A percentile compares a stretch with the other conserved stretches of the same genome.
Evolutionary conservation across 495 filamentous ascomycete genomes (phyloP).

Genomic region (Lasiosphaeria miniovina): DNA sequence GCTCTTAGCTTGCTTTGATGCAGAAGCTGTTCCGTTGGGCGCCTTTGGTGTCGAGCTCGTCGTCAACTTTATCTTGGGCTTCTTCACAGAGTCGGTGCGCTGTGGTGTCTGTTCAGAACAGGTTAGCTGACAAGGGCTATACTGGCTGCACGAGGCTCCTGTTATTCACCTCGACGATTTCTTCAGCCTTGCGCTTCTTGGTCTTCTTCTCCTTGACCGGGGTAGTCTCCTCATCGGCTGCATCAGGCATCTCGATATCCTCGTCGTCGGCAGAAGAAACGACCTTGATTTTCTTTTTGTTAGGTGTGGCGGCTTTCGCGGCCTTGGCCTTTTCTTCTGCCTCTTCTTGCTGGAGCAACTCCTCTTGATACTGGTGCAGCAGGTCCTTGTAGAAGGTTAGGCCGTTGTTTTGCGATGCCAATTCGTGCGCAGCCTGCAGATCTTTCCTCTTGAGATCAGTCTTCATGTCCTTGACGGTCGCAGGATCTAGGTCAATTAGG

Average conservation of each 20-base stretch:
- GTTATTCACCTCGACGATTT: slow-evolving; percentile 61
- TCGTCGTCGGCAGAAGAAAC: slow-evolving; percentile 47
- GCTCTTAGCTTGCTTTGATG: slow-evolving; percentile 49
- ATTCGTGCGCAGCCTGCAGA: slow-evolving; percentile 66
- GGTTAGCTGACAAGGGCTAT: slow-evolving; percentile 28
- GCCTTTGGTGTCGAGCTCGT: slow-evolving; percentile 51
- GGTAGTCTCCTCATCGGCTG: slow-evolving; percentile 36
- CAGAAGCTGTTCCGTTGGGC: slow-evolving; percentile 45
- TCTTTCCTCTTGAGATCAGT: slow-evolving; percentile 72
- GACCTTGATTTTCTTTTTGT: slow-evolving; percentile 53
- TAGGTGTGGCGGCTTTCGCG: slow-evolving; percentile 59
- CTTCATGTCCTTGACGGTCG: slow-evolving; percentile 59
- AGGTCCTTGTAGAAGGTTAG: slow-evolving; percentile 75
- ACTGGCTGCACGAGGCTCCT: slow-evolving; percentile 2
- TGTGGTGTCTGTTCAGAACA: slow-evolving; percentile 49
- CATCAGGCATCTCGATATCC: slow-evolving; percentile 55
- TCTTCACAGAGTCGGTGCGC: slow-evolving; percentile 66
- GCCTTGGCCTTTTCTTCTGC: slow-evolving; percentile 56
- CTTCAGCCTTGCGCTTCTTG: slow-evolving; percentile 72
- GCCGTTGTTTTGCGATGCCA: slow-evolving; percentile 69
- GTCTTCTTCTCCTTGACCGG: slow-evolving; percentile 55
- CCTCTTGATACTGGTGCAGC: slow-evolving; percentile 63
- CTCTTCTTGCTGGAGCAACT: slow-evolving; percentile 54
- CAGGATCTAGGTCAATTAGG: slow-evolving; percentile 67
- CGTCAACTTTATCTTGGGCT: slow-evolving; percentile 61